Base-by-base conservation (phyloP, 768 basidiomycete species). In the Boletus sensibilis region DNA sequence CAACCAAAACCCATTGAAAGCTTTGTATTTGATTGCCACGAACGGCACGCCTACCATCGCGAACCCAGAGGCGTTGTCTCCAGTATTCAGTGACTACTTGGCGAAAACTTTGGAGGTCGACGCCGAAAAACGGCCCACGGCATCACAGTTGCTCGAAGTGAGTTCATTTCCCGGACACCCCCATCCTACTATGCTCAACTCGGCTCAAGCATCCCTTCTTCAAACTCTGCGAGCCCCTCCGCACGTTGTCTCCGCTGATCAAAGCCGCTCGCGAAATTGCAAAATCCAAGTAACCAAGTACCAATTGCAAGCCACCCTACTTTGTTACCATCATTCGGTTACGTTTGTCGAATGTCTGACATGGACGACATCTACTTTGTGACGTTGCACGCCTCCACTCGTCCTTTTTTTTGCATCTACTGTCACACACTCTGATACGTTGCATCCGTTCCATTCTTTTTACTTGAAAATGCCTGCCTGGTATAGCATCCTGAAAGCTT, bases 21-120 rank as follows among this genome's bases (percentile, higher is more conserved):
- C 97, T 3, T 76, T 99, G 42, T 99, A 98, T 73, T 84, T 99
- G 46, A 99, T 99, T 65, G 96, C 96, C 2, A 99, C 96, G 10
- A 98, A 98, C 64, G 96, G 97, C 27, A 98, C 96, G 23, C 97
- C 97, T 0, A 90, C 89, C 50, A 94, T 99, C 62, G 90, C 92
- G 52, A 98, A 97, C 72, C 95, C 95, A 10, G 88, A 88, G 65
- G 75, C 80, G 50, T 73, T 90, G 34, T 89, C 87, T 3, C 66
- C 84, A 0, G 79, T 90, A 16, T 98, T 99, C 78, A 86, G 83
- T 52, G 92, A 97, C 66, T 99, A 97, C 65, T 78, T 99, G 41
- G 81, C 87, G 5, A 86, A 89, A 74, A 88, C 89, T 10, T 77
- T 98, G 44, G 94, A 97, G 66, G 97, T 98, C 18, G 94, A 98